Conservation (phyloP, 176 grass and related monocot genomes). For the Miscanthus lutarioriparius region DNA sequence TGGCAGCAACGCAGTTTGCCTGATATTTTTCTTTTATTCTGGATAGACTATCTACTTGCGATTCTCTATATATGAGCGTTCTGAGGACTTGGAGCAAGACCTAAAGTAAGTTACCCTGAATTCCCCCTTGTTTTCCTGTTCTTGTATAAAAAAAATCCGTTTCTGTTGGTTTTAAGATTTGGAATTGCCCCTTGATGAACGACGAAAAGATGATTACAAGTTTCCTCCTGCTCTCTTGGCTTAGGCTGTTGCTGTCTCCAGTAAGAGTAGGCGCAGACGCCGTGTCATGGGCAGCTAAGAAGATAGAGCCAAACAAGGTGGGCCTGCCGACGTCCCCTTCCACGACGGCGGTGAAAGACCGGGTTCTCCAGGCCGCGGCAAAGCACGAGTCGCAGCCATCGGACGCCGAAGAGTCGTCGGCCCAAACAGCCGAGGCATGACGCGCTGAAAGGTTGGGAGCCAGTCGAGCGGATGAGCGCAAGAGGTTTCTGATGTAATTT, state of each 20-base stretch:
- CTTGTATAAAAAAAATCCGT: not conserved
- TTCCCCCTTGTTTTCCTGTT: not conserved
- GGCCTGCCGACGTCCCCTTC: conserved; percentile 84
- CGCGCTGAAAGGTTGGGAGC: not conserved
- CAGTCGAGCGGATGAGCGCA: not conserved
- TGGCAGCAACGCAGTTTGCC: not conserved
- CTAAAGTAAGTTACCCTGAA: conserved; percentile 53
- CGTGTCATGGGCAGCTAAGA: conserved; percentile 59
- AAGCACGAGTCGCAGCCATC: conserved; percentile 90
- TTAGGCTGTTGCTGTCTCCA: conserved; percentile 69
- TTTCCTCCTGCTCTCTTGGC: not conserved
- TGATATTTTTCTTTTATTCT: conserved; percentile 38
- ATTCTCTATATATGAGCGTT: conserved; percentile 59
- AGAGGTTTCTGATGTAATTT: not conserved
- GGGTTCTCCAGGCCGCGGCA: conserved; percentile 84
- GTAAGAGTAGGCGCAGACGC: conserved; percentile 64
- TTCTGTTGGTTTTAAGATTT: not conserved
- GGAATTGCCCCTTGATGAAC: not conserved
- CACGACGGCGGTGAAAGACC: conserved; percentile 83
- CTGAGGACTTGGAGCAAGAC: conserved; percentile 73
- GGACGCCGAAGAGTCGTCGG: conserved; percentile 46
- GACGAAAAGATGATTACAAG: not conserved
- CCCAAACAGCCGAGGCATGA: conserved; percentile 71
- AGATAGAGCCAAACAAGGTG: conserved; percentile 80
- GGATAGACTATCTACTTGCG: conserved; percentile 63